Percentiles rank a stretch among this genome's conserved stretches.
phyloP scores from a whole-genome alignment of 2,329 filamentous ascomycete species.

The Seiridium cupressi region DNA sequence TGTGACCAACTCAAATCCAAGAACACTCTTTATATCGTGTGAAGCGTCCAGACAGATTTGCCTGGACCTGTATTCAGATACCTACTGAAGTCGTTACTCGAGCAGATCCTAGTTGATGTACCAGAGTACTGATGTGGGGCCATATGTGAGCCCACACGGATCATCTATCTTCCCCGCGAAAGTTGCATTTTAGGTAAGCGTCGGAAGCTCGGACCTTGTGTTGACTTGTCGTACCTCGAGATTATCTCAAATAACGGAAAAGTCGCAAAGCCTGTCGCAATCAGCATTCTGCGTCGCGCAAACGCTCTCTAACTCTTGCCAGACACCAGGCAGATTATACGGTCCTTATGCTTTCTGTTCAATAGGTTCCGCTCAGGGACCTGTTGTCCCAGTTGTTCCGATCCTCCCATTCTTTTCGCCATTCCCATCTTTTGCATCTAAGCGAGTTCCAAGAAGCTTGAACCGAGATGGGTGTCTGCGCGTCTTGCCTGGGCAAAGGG shows the following conservation, averaged over 20 bases:
- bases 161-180: background rate
- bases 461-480: slow-evolving; percentile 55
- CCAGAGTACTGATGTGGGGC: too few relatives aligned
- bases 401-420: slow-evolving; percentile 11
- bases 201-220: background rate
- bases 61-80: too few relatives aligned
- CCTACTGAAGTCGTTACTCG: too few relatives aligned
- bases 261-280: background rate
- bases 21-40: too few relatives aligned
- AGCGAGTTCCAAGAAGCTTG: background rate
- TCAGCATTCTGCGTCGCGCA: background rate
- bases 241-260: background rate
- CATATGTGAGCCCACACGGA: background rate
- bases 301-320: slow-evolving; percentile 28
- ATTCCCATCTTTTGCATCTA: slow-evolving; percentile 6
- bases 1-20: too few relatives aligned
- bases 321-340: slow-evolving; percentile 31
- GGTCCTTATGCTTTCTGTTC: slow-evolving; percentile 26
- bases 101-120: too few relatives aligned
- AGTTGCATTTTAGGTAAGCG: background rate
- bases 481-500: slow-evolving; percentile 57
- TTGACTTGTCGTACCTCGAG: background rate
- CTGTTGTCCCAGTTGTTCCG: slow-evolving; percentile 14
- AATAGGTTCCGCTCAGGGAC: slow-evolving; percentile 16
- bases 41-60: too few relatives aligned